Conservation (phyloP, 331 rosid genomes). For the Pyracantha coccinea region DNA sequence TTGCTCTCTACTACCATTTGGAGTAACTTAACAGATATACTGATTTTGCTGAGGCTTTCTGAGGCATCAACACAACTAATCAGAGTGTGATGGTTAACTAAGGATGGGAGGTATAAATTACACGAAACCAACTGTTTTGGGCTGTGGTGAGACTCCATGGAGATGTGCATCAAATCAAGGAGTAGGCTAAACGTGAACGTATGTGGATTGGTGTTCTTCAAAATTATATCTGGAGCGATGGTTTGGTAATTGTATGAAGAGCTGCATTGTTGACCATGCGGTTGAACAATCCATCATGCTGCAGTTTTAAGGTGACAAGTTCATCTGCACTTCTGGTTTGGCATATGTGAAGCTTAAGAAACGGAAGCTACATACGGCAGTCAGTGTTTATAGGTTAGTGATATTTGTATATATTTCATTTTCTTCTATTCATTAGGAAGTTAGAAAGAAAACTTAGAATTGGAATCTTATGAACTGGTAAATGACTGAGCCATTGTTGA, state of each 20-base stretch:
- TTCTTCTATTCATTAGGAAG: neutral
- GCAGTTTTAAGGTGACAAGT: neutral
- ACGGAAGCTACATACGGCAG: neutral
- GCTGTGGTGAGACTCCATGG: neutral
- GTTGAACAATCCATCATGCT: neutral
- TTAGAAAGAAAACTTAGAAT: neutral
- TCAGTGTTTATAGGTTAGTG: neutral
- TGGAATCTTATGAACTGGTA: neutral
- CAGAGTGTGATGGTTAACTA: neutral
- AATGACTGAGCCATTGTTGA: neutral
- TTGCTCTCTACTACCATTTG: neutral
- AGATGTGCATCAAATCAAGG: neutral
- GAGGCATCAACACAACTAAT: neutral
- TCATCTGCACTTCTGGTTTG: neutral
- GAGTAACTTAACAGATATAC: neutral
- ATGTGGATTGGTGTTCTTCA: neutral
- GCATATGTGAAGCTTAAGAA: neutral
- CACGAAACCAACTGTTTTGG: neutral
- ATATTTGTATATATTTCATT: neutral
- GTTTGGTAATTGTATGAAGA: neutral
- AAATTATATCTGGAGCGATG: neutral
- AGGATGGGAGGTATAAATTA: neutral
- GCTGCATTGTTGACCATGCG: neutral
- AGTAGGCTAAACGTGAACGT: neutral
- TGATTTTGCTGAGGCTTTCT: neutral